Base-by-base conservation (phyloP, 495 filamentous ascomycete species). In the Penicillium parvum region DNA sequence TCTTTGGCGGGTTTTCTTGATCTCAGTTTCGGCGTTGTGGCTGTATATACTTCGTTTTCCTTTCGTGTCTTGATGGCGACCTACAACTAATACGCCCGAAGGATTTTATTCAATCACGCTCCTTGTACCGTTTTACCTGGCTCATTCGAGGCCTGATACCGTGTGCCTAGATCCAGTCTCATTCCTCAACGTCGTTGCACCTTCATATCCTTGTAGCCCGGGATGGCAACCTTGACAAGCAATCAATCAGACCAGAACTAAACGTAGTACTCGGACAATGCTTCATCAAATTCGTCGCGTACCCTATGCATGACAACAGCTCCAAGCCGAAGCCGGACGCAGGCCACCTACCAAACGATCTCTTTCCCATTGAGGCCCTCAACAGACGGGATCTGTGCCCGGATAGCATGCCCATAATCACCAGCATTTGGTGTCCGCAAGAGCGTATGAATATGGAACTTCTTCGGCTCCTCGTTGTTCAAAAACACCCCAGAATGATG, bases 401-500 rank as follows among this genome's bases (percentile, higher is more conserved):
- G 54, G 50, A 82, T 47, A 7, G 76, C 78, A 40, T 71, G 71
- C 4, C 85, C 85, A 55, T 90, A 88, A 55, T 88, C 85, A 20
- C 85, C 85, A 0, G 68, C 77, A 59, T 90, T 88, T 23, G 85
- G 85, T 30, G 79, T 78, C 41, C 85, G 57, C 52, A 85, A 55
- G 46, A 85, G 58, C 0, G 85, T 88, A 58, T 90, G 85, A 25
- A 84, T 82, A 57, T 88, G 85, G 49, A 84, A 90, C 65, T 84
- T 85, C 46, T 79, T 79, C 10, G 85, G 85, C 58, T 81, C 72
- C 48, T 73, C 70, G 50, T 88, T 90, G 1, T 74, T 79, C 60
- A 90, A 64, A 49, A 87, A 90, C 7, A 88, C 85, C 3, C 85
- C 85, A 7, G 80, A 86, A 55, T 90, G 86, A 53, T 86, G 83